Conservation (phyloP, 2,329 filamentous ascomycete species). For the Beauveria scarabaeidicola region DNA sequence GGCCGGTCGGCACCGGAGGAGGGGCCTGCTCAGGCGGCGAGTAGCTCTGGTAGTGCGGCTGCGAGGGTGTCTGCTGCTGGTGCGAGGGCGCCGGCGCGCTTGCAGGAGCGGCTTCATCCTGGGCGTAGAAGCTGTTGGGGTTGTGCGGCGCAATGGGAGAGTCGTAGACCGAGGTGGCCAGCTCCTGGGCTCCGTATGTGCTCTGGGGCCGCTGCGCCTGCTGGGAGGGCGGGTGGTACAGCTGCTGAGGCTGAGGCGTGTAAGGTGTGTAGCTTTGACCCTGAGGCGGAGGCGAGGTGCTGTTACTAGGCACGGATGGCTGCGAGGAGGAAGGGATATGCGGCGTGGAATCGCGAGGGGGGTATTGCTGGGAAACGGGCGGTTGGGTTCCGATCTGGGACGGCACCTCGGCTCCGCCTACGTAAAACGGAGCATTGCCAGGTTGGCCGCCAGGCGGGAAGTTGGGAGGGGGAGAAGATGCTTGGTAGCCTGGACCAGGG, state of each 20-base stretch:
- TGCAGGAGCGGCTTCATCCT: constrained; percentile 32
- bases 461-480: constrained; percentile 43
- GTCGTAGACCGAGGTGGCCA: constrained; percentile 70
- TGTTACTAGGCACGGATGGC: constrained; percentile 41
- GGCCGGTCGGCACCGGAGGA: constrained; percentile 33
- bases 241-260: constrained; percentile 24
- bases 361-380: constrained; percentile 30
- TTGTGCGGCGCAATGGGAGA: constrained; percentile 55
- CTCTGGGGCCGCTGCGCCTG: constrained; percentile 54
- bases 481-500: constrained; percentile 36
- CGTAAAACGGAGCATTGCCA: constrained; percentile 55
- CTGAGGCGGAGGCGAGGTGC: constrained; percentile 41
- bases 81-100: constrained; percentile 17
- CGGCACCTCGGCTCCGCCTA: constrained; percentile 49
- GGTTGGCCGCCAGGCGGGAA: constrained; percentile 45
- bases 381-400: constrained; percentile 23
- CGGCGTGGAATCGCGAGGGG: constrained; percentile 43
- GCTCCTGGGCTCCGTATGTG: constrained; percentile 66
- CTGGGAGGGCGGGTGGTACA: constrained; percentile 28
- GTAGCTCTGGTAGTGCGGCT: constrained; percentile 36
- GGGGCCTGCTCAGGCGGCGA: constrained; percentile 29
- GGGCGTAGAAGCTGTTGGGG: constrained; percentile 32
- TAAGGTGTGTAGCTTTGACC: constrained; percentile 38
- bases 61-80: constrained; percentile 21
- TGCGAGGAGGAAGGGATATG: constrained; percentile 38